Conservation (phyloP, 495 filamentous ascomycete species). For the Aspergillus leporis region DNA sequence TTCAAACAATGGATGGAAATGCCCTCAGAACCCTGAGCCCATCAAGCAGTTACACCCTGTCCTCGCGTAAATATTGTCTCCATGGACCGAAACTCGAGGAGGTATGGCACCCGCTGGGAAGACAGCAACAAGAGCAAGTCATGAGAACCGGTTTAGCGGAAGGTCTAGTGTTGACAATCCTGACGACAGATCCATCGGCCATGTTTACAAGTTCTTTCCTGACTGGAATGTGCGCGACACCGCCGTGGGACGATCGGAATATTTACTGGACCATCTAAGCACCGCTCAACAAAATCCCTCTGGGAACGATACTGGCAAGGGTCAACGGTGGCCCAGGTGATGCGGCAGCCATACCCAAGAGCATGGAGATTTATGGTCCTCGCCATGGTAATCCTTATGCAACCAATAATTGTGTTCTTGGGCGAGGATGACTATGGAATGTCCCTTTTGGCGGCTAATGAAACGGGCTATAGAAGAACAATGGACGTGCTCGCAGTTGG, state of each 20-base stretch:
- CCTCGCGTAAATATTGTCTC: background rate
- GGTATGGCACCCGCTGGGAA: background rate
- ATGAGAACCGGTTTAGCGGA: background rate
- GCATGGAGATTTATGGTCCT: constrained; percentile 17
- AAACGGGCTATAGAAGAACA: constrained; percentile 9
- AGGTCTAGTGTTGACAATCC: background rate
- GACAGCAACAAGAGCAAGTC: background rate
- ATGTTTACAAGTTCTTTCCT: constrained; percentile 27
- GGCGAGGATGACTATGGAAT: constrained; percentile 24
- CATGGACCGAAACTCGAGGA: background rate
- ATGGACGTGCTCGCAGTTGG: constrained; percentile 14
- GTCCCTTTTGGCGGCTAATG: background rate
- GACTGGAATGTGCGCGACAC: constrained; percentile 44
- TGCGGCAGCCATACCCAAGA: background rate
- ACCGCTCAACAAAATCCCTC: constrained; percentile 23
- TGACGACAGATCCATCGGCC: constrained; percentile 13
- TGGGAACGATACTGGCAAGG: background rate
- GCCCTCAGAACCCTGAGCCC: too few relatives aligned
- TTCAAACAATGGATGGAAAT: too few relatives aligned
- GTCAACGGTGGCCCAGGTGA: background rate
- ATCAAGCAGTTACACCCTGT: background rate
- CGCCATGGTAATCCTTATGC: constrained; percentile 1
- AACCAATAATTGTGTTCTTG: constrained; percentile 21
- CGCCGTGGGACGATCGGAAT: constrained; percentile 26
- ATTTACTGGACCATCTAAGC: constrained; percentile 30